A percentile compares a stretch with the other conserved stretches of the same genome.
These are phyloP conservation scores for Leucosporidium scottii DNA, from an alignment of 768 basidiomycete species.

Conservation along the genomic window DNA sequence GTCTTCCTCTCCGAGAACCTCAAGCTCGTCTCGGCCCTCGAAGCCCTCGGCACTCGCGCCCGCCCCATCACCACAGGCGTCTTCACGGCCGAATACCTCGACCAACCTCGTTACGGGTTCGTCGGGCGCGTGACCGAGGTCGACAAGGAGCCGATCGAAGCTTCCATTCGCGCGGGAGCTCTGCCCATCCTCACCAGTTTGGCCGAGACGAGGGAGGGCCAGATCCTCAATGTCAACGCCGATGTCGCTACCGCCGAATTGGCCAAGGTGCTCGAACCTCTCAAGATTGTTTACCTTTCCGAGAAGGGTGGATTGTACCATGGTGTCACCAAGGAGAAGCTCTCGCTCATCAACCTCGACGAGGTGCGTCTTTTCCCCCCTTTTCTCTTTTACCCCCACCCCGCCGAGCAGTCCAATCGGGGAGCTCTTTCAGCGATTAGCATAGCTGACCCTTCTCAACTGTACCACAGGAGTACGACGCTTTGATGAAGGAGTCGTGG, in stretches of 20 bases:
- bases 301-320: slow-evolving; percentile 98
- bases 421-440: not conserved
- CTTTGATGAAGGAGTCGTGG: slow-evolving; percentile 96
- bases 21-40: slow-evolving; percentile 84
- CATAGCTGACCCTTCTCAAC: not conserved
- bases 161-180: slow-evolving; percentile 89
- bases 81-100: slow-evolving; percentile 93
- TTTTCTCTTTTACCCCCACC: not conserved
- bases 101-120: slow-evolving; percentile 86
- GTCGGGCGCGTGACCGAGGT: slow-evolving; percentile 92
- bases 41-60: slow-evolving; percentile 89
- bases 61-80: slow-evolving; percentile 97
- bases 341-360: slow-evolving; percentile 93
- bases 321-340: slow-evolving; percentile 90
- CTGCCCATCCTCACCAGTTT: slow-evolving; percentile 91
- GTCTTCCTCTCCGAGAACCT: slow-evolving; percentile 98
- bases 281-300: slow-evolving; percentile 97
- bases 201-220: slow-evolving; percentile 91
- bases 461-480: slow-evolving; percentile 72
- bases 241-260: slow-evolving; percentile 98
- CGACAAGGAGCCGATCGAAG: slow-evolving; percentile 94
- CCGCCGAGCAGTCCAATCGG: not conserved
- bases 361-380: slow-evolving; percentile 53
- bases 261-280: slow-evolving; percentile 92
- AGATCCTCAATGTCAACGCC: slow-evolving; percentile 97